phyloP scores from a whole-genome alignment of 768 basidiomycete species.

The Leucosporidium scottii region DNA sequence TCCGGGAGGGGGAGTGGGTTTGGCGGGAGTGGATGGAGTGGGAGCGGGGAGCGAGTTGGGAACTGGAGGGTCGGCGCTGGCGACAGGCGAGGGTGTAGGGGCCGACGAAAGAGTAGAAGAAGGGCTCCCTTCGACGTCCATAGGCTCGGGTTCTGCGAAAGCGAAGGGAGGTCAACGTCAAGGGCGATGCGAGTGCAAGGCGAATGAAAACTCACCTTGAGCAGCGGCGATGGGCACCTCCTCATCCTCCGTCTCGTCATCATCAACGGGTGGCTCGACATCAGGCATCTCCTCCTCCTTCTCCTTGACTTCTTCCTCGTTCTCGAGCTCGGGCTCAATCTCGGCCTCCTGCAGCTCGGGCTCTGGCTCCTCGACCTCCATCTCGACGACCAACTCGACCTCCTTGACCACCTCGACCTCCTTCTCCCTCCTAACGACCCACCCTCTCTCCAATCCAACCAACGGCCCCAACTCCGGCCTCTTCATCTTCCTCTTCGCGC shows the following conservation, averaged over 20 bases:
- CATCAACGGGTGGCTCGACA: neutral
- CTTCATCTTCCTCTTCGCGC: slow-evolving; percentile 2
- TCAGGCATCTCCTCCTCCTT: slow-evolving; percentile 6
- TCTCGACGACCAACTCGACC: neutral
- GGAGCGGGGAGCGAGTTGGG: neutral
- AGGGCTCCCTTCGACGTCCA: neutral
- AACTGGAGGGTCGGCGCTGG: neutral
- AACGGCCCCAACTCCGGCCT: slow-evolving; percentile 23
- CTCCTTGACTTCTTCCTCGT: neutral
- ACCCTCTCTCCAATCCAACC: slow-evolving; percentile 29
- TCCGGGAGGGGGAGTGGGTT: neutral
- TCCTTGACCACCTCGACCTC: slow-evolving; percentile 2
- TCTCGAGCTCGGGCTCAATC: neutral
- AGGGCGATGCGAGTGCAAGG: neutral
- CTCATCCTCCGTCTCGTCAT: slow-evolving; percentile 2
- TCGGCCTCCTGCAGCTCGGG: neutral
- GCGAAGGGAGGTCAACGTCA: neutral
- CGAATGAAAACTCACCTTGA: neutral
- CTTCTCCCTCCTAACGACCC: slow-evolving; percentile 7
- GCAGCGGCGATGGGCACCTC: neutral
- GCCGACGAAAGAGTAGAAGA: neutral
- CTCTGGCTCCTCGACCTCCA: neutral
- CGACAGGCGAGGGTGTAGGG: neutral
- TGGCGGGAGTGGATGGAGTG: neutral
- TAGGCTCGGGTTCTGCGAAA: neutral